Base-by-base conservation (phyloP, 345 rosid genomes). In the Rhizophora mangle region DNA sequence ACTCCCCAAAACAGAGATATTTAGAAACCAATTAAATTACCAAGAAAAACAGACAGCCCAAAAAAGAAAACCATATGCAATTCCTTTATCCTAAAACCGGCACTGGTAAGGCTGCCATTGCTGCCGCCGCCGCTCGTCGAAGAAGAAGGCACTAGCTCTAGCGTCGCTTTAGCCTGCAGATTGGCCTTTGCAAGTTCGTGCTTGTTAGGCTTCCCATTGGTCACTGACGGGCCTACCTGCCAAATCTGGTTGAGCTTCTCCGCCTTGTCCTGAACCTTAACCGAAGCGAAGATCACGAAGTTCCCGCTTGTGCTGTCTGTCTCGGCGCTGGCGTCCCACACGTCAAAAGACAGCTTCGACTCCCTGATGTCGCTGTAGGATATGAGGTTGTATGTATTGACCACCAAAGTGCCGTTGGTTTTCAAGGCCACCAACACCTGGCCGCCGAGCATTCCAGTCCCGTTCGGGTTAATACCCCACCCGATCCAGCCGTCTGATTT, bases 401-500 rank as follows among this genome's bases (percentile, higher is more conserved):
- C 81, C 21, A 64, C 68, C 2, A 77, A 27, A 62, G 52, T 27
- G 61, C 78, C 72, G 64, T 68, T 54, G 47, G 84, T 65, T 76
- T 78, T 86, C 63, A 79, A 60, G 29, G 96, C 96, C 7, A 91
- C 29, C 43, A 93, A 72, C 0, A 92, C 80, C 74, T 93, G 98
- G 22, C 89, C 68, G 15, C 97, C 98, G 0, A 0, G 1, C 98
- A 93, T 93, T 26, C 77, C 82, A 7, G 62, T 59, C 6, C 24
- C 79, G 22, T 76, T 82, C 3, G 89, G 97, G 59, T 93, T 93
- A 60, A 93, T 78, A 20, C 83, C 98, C 98, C 97, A 93, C 21
- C 88, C 80, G 67, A 80, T 55, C 98, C 98, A 93, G 27, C 96
- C 96, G 51, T 37, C 63, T 61, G 88, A 0, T 1, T 49, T 46